Evolutionary conservation across 805 yeast species (phyloP).

Genomic region (Spathaspora boniae): DNA sequence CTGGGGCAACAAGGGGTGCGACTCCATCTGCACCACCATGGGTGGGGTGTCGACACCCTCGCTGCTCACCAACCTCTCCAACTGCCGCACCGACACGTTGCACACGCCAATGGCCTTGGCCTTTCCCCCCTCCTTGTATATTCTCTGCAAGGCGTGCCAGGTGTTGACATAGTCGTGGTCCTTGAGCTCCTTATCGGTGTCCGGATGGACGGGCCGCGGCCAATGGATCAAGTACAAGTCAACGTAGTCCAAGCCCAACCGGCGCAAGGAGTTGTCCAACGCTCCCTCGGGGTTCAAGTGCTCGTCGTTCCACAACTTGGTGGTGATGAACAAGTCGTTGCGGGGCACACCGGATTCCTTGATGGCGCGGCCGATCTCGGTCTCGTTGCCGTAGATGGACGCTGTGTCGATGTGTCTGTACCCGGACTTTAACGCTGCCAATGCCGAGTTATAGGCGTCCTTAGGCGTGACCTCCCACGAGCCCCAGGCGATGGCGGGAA

Average conservation of each 20-base stretch:
- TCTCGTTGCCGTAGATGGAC: constrained; percentile 64
- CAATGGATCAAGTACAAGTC: constrained; percentile 80
- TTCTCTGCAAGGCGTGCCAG: constrained; percentile 46
- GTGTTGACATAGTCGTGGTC: constrained; percentile 32
- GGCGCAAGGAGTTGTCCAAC: constrained; percentile 54
- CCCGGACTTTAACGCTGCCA: constrained; percentile 59
- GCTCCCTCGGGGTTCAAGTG: constrained; percentile 52
- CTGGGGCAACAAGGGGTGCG: constrained; percentile 44
- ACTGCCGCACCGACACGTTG: constrained; percentile 52
- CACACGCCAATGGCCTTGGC: constrained; percentile 74
- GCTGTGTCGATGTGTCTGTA: constrained; percentile 81
- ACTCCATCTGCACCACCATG: constrained; percentile 70
- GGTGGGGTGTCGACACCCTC: constrained; percentile 56
- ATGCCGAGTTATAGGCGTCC: constrained; percentile 52
- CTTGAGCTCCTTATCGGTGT: constrained; percentile 13
- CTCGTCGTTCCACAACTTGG: constrained; percentile 61
- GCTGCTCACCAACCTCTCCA: constrained; percentile 43
- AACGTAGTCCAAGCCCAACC: constrained; percentile 69
- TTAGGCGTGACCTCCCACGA: constrained; percentile 62
- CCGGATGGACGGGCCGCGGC: constrained; percentile 56
- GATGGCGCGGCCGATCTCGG: constrained; percentile 53
- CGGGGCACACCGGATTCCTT: constrained; percentile 61
- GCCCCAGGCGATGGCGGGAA: constrained; percentile 72
- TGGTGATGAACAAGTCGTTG: constrained; percentile 63
- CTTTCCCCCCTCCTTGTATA: constrained; percentile 47